Evolutionary conservation across 106 monocot genomes (phyloP).

Genomic region (Dioscorea alata): DNA sequence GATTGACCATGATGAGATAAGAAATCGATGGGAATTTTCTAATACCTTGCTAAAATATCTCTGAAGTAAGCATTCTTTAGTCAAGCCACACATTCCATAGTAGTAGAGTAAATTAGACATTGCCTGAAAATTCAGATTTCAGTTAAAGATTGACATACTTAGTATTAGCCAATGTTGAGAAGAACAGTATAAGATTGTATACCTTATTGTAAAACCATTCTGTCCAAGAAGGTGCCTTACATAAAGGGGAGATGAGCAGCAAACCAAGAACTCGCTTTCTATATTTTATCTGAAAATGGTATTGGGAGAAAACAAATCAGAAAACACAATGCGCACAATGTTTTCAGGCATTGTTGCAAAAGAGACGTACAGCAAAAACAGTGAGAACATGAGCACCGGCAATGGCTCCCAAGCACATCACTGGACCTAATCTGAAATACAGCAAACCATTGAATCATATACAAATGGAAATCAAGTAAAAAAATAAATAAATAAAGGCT

Average conservation of each 20-base stretch:
- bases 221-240: slow-evolving; percentile 79
- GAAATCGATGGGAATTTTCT: not conserved
- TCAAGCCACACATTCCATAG: slow-evolving; percentile 77
- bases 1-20: too few species aligned
- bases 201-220: slow-evolving; percentile 86
- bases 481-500: slow-evolving; percentile 13
- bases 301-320: not conserved
- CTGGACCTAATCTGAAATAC: slow-evolving; percentile 46
- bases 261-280: slow-evolving; percentile 59
- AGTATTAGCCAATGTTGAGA: not conserved
- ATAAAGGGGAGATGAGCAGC: slow-evolving; percentile 67
- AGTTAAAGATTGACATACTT: not conserved
- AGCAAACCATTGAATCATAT: slow-evolving; percentile 3
- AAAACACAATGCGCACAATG: not conserved
- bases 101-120: slow-evolving; percentile 72
- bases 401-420: slow-evolving; percentile 75
- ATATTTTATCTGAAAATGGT: slow-evolving; percentile 39
- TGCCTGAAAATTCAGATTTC: slow-evolving; percentile 30
- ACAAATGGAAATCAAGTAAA: not conserved
- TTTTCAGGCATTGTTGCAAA: not conserved
- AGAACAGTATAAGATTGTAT: not conserved
- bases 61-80: slow-evolving; percentile 61
- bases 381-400: slow-evolving; percentile 76
- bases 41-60: slow-evolving; percentile 81
- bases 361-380: slow-evolving; percentile 64